A percentile compares a stretch with the other conserved stretches of the same genome.
phyloP scores from a whole-genome alignment of 1,284 basidiomycete species.

The Leucoagaricus sp. region DNA sequence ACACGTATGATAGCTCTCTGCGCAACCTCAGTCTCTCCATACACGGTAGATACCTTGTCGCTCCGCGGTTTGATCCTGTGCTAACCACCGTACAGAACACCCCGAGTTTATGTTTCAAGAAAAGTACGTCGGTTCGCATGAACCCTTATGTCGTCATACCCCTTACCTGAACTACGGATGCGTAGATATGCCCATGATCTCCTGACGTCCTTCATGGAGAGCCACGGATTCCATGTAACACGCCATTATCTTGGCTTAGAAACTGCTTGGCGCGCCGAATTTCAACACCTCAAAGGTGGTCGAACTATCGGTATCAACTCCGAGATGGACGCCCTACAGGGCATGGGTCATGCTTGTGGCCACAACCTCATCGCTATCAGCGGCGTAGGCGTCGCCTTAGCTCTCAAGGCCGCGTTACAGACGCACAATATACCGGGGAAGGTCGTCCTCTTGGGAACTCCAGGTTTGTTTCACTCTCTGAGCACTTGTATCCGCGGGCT shows the following conservation, averaged over 20 bases:
- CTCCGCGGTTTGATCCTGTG: not conserved
- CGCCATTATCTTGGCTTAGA: slow-evolving; percentile 62
- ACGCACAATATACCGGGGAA: slow-evolving; percentile 68
- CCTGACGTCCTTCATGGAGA: slow-evolving; percentile 55
- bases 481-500: not conserved
- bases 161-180: not conserved
- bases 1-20: slow-evolving; percentile 46
- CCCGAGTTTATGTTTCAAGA: slow-evolving; percentile 62
- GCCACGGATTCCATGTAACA: slow-evolving; percentile 64
- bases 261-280: slow-evolving; percentile 81
- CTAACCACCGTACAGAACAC: slow-evolving; percentile 39
- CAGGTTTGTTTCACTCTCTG: slow-evolving; percentile 47
- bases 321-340: slow-evolving; percentile 45
- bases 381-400: slow-evolving; percentile 77
- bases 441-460: slow-evolving; percentile 82
- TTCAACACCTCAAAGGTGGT: slow-evolving; percentile 57
- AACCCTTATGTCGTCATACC: not conserved
- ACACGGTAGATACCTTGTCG: slow-evolving; percentile 43
- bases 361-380: slow-evolving; percentile 86
- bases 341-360: slow-evolving; percentile 74
- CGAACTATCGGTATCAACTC: slow-evolving; percentile 74
- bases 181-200: slow-evolving; percentile 58
- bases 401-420: slow-evolving; percentile 67
- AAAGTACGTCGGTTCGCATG: slow-evolving; percentile 36
- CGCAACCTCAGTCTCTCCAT: slow-evolving; percentile 58